These are phyloP conservation scores for Ceratocystis alfenasii DNA, from an alignment of 2,329 filamentous ascomycete species.

Conservation along the genomic window DNA sequence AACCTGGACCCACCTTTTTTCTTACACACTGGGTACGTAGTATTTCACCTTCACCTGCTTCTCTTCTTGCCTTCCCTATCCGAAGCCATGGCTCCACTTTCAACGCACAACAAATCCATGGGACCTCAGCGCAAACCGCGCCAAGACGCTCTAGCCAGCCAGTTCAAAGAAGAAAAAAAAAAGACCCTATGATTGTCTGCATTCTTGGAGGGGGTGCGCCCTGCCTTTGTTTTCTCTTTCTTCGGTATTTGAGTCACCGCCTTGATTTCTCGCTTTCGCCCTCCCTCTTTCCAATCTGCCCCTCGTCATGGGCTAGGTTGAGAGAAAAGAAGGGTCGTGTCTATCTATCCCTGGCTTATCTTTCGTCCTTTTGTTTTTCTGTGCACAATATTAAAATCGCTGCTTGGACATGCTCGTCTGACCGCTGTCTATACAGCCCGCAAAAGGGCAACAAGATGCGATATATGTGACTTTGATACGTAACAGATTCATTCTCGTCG, in stretches of 20 bases:
- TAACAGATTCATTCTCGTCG: background rate
- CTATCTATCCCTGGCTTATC: background rate
- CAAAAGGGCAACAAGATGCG: background rate
- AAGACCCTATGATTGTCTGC: background rate
- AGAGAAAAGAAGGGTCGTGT: background rate
- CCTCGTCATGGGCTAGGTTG: background rate
- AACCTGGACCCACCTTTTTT: background rate
- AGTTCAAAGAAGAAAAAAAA: background rate
- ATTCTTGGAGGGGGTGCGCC: background rate
- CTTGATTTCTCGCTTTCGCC: background rate
- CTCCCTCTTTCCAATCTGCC: background rate
- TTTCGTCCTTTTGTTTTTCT: background rate
- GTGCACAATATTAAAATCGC: background rate
- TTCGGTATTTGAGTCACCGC: slow-evolving; percentile 3
- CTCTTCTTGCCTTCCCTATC: background rate
- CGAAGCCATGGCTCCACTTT: background rate
- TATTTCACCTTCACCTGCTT: background rate
- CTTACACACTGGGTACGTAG: background rate
- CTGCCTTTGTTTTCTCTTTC: background rate
- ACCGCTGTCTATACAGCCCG: background rate
- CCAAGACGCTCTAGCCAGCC: slow-evolving; percentile 7
- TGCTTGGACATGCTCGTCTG: background rate
- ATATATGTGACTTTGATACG: background rate
- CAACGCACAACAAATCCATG: slow-evolving; percentile 1
- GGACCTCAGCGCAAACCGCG: background rate